phyloP scores from a whole-genome alignment of 2,329 filamentous ascomycete species.

The Trichoderma polysporum region DNA sequence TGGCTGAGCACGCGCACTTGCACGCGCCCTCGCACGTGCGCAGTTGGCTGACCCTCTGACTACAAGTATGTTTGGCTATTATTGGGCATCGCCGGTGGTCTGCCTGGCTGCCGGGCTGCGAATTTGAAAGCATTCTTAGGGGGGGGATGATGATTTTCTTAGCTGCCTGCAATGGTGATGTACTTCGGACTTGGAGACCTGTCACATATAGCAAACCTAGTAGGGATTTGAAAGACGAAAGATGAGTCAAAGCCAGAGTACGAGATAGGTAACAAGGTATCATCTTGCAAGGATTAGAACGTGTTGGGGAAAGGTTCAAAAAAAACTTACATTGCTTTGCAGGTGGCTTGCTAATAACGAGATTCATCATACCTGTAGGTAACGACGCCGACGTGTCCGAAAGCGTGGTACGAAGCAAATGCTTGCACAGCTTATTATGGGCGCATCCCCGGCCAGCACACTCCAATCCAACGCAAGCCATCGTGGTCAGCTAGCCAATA shows the following conservation, averaged over 20 bases:
- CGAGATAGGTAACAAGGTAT: not conserved
- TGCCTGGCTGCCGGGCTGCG: not conserved
- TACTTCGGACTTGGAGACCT: not conserved
- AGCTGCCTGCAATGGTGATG: not conserved
- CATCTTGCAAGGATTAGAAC: not conserved
- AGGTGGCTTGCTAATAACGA: not conserved
- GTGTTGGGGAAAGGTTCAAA: not conserved
- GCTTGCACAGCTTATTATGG: not conserved
- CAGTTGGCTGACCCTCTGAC: constrained; percentile 11
- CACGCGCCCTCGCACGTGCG: constrained; percentile 8
- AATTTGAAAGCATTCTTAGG: not conserved
- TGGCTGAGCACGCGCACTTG: constrained; percentile 14
- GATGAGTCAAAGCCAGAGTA: not conserved
- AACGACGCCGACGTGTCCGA: constrained; percentile 3
- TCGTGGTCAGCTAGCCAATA: not conserved
- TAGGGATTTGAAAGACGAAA: not conserved
- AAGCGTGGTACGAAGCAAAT: not conserved
- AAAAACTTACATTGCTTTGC: not conserved
- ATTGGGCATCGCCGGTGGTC: not conserved
- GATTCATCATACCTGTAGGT: too few relatives aligned
- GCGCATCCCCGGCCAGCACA: not conserved
- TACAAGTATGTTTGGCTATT: not conserved
- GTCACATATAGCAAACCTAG: not conserved
- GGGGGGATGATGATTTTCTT: not conserved
- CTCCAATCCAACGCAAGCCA: not conserved